Conservation (phyloP, 2,329 filamentous ascomycete genomes). For the Sporothrix luriei region DNA sequence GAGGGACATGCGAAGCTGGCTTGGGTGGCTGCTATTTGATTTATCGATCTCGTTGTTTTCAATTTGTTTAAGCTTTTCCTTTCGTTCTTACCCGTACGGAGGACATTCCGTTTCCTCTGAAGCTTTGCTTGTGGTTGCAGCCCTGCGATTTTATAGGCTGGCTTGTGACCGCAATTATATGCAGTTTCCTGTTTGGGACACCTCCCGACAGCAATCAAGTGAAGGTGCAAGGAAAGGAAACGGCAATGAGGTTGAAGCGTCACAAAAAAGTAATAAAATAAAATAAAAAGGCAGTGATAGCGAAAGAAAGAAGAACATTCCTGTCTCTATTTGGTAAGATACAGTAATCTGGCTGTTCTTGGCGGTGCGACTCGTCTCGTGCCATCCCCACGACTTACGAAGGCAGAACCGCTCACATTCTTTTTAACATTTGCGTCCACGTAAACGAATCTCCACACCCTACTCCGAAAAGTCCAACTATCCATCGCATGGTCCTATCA, state of each 20-base stretch:
- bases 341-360: neutral
- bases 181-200: slow-evolving; percentile 25
- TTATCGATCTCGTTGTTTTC: neutral
- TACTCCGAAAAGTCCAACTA: neutral
- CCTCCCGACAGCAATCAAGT: slow-evolving; percentile 4
- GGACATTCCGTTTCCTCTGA: neutral
- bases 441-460: neutral
- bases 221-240: neutral
- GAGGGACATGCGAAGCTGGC: too few species aligned
- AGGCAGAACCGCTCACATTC: neutral
- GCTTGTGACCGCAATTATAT: slow-evolving; percentile 18
- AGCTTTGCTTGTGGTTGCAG: neutral
- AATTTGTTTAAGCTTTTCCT: too few species aligned
- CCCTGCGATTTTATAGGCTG: slow-evolving; percentile 22
- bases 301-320: neutral
- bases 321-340: neutral
- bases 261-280: neutral
- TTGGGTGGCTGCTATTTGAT: neutral
- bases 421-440: neutral
- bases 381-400: neutral
- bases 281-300: neutral
- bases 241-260: neutral
- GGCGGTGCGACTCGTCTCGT: neutral
- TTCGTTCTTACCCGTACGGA: neutral
- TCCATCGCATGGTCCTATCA: neutral